A percentile compares a stretch with the other conserved stretches of the same genome.
These are phyloP conservation scores for Tulasnella sp. DNA, from an alignment of 768 basidiomycete species.

Conservation along the genomic window DNA sequence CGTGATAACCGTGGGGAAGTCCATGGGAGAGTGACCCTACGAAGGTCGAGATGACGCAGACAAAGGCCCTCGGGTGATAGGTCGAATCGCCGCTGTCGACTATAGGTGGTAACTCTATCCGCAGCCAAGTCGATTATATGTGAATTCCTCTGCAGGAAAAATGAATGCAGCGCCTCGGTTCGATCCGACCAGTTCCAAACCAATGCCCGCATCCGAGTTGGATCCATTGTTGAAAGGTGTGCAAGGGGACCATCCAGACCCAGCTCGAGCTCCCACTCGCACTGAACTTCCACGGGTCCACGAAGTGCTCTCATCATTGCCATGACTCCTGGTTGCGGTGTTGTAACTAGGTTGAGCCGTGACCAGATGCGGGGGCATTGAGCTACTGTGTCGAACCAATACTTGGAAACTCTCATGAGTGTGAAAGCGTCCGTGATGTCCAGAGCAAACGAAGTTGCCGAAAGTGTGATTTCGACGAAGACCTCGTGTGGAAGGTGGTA, in stretches of 20 bases:
- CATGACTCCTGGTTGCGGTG: neutral
- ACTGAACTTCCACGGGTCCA: neutral
- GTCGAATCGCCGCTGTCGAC: neutral
- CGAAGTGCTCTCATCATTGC: neutral
- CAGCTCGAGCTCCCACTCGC: neutral
- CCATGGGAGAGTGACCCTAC: neutral
- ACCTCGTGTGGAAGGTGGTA: neutral
- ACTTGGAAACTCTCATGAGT: neutral
- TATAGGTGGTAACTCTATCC: no score
- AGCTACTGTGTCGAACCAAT: neutral
- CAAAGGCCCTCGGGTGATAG: neutral
- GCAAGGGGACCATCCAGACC: neutral
- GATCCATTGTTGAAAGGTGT: neutral
- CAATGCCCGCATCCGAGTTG: neutral
- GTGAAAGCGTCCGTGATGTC: neutral
- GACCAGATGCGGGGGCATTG: neutral
- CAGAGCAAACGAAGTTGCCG: neutral
- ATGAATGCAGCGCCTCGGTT: neutral
- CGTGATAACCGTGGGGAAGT: neutral
- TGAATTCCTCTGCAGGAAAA: neutral
- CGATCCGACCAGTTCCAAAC: neutral
- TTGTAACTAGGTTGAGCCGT: neutral
- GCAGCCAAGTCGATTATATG: no score
- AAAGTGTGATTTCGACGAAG: neutral
- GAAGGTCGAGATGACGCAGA: neutral